A percentile compares a stretch with the other conserved stretches of the same genome.
Conservation (phyloP, 169 alveolate genomes). For the Sarcocystis neurona region DNA sequence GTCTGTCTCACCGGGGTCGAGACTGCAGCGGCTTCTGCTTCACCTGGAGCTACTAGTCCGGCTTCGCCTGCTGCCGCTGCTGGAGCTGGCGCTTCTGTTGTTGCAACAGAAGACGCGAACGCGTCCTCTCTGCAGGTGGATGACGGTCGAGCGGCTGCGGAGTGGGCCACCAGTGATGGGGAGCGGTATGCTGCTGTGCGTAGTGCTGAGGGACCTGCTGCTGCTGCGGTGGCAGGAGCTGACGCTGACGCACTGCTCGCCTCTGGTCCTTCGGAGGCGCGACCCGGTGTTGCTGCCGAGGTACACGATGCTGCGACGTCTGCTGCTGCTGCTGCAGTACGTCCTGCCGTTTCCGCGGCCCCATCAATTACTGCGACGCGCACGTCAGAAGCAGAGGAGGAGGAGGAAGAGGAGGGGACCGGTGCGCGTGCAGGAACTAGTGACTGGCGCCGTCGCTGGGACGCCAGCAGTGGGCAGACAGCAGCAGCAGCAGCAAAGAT, state of each 20-base stretch:
- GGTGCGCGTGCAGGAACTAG: too few species aligned
- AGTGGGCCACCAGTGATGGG: not conserved
- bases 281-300: not conserved
- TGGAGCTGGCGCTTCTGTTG: constrained; percentile 17
- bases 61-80: constrained; percentile 46
- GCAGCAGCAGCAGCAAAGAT: too few species aligned
- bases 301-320: not conserved
- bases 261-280: not conserved
- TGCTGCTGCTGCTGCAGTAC: not conserved
- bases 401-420: too few species aligned
- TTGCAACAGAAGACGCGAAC: not conserved
- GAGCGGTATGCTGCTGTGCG: constrained; percentile 10
- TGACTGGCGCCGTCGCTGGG: too few species aligned
- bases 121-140: not conserved
- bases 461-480: too few species aligned
- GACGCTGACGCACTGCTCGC: constrained; percentile 12
- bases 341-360: too few species aligned
- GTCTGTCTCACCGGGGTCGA: too few species aligned
- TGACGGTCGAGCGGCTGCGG: constrained; percentile 13
- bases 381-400: too few species aligned
- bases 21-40: too few species aligned
- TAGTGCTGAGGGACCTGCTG: constrained; percentile 8
- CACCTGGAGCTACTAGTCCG: too few species aligned
- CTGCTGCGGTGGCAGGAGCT: constrained; percentile 36
- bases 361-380: too few species aligned